Percentiles rank a stretch among this genome's conserved stretches.
Conservation (phyloP, 768 basidiomycete species). For the Lyophyllum decastes region DNA sequence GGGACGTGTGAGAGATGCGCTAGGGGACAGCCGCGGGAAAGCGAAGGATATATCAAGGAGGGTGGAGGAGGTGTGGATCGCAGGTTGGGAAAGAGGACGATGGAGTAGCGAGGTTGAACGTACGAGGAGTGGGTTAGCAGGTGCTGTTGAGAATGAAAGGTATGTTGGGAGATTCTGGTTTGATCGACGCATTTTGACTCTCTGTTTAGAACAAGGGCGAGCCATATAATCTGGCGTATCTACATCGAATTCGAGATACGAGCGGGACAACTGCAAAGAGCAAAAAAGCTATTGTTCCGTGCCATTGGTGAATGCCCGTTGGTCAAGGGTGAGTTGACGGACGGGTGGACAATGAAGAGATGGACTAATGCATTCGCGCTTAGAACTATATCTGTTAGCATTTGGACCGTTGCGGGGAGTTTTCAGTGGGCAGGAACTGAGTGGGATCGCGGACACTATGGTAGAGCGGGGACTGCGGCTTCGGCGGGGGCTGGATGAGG, state of each 20-base stretch:
- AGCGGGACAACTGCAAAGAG: slow-evolving; percentile 53
- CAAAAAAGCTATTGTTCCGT: slow-evolving; percentile 73
- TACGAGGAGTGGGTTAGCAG: slow-evolving; percentile 60
- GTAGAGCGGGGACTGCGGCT: slow-evolving; percentile 72
- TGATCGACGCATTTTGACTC: slow-evolving; percentile 7
- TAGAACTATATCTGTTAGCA: slow-evolving; percentile 78
- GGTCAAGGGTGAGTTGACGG: slow-evolving; percentile 57
- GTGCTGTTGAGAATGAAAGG: slow-evolving; percentile 70
- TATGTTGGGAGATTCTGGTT: slow-evolving; percentile 29
- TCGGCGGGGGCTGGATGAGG: slow-evolving; percentile 61
- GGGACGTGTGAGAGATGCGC: slow-evolving; percentile 63
- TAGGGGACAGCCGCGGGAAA: slow-evolving; percentile 49
- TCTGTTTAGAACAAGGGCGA: slow-evolving; percentile 58
- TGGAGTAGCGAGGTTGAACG: slow-evolving; percentile 76
- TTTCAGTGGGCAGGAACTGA: slow-evolving; percentile 63
- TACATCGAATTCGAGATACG: slow-evolving; percentile 78
- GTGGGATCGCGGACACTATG: slow-evolving; percentile 70
- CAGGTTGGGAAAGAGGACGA: slow-evolving; percentile 73
- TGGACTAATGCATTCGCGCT: neutral
- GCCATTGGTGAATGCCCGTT: slow-evolving; percentile 77
- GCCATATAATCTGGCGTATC: slow-evolving; percentile 71
- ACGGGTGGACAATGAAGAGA: neutral
- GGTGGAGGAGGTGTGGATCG: slow-evolving; percentile 74
- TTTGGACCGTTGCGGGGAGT: slow-evolving; percentile 69
- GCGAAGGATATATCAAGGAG: slow-evolving; percentile 62